Conservation (phyloP, 106 monocot genomes). For the Acanthochlamys bracteata region DNA sequence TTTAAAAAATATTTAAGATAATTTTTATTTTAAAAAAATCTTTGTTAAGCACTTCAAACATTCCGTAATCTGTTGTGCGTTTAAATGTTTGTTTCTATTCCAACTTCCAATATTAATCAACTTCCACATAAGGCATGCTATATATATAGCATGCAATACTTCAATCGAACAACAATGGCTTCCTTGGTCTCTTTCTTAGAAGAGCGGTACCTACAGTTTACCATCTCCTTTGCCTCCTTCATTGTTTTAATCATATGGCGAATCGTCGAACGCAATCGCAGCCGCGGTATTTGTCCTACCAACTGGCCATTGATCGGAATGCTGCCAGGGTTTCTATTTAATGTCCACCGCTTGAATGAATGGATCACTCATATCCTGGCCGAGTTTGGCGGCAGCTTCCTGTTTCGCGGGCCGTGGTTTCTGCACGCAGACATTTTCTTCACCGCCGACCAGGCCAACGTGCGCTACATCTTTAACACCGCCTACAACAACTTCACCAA, state of each 20-base stretch:
- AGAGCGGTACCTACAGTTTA: neutral
- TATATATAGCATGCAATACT: no score
- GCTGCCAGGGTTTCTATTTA: neutral
- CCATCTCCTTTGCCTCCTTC: neutral
- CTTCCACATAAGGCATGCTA: no score
- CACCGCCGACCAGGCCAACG: slow-evolving; percentile 32
- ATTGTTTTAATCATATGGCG: neutral
- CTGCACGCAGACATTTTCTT: neutral
- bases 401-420: slow-evolving; percentile 8
- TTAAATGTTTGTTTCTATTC: no score
- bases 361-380: neutral
- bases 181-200: neutral
- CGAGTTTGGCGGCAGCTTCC: neutral
- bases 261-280: neutral
- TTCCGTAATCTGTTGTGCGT: no score
- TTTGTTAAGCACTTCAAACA: no score
- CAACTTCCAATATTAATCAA: no score
- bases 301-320: slow-evolving; percentile 9
- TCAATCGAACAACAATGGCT: slow-evolving; percentile 1
- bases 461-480: slow-evolving; percentile 37
- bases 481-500: slow-evolving; percentile 44
- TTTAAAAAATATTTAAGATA: no score
- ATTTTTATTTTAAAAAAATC: no score
- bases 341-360: neutral
- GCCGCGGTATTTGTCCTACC: neutral